These are phyloP conservation scores for Neurospora tetrasperma DNA, from an alignment of 495 filamentous ascomycete species.

Conservation along the genomic window DNA sequence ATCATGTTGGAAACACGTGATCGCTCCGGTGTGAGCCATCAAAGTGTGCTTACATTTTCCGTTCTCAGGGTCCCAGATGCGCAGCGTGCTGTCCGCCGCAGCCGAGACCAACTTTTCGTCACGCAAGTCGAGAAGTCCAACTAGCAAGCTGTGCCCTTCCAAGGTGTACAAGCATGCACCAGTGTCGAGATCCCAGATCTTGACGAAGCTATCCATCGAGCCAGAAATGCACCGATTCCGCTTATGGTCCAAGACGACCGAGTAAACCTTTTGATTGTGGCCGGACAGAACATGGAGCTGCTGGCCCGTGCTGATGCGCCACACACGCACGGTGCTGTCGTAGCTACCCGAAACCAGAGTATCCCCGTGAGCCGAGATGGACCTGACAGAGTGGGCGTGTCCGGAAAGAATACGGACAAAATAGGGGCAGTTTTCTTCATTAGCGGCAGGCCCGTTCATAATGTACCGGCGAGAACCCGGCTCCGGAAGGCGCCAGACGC, in stretches of 20 bases:
- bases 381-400: conserved; percentile 91
- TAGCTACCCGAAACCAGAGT: conserved; percentile 99
- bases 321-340: conserved; percentile 90
- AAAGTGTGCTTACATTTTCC: conserved; percentile 84
- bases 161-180: conserved; percentile 79
- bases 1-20: conserved; percentile 98
- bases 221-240: conserved; percentile 95
- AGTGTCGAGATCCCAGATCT: conserved; percentile 95
- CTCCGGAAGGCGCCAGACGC: conserved; percentile 93
- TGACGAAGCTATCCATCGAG: conserved; percentile 96
- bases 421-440: conserved; percentile 83
- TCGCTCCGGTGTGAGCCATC: conserved; percentile 89
- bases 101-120: conserved; percentile 87
- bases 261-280: conserved; percentile 92
- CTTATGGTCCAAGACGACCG: conserved; percentile 86
- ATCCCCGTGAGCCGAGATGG: conserved; percentile 91
- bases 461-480: conserved; percentile 62
- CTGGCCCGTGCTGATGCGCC: conserved; percentile 94
- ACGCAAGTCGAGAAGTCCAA: conserved; percentile 80
- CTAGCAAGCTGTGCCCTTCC: conserved; percentile 88
- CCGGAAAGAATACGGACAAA: conserved; percentile 82
- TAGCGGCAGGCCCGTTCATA: conserved; percentile 61
- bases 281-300: conserved; percentile 78
- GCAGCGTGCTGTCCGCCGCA: conserved; percentile 85
- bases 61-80: conserved; percentile 95